phyloP scores from a whole-genome alignment of 2,329 filamentous ascomycete species.

The Graphilbum fragrans region DNA sequence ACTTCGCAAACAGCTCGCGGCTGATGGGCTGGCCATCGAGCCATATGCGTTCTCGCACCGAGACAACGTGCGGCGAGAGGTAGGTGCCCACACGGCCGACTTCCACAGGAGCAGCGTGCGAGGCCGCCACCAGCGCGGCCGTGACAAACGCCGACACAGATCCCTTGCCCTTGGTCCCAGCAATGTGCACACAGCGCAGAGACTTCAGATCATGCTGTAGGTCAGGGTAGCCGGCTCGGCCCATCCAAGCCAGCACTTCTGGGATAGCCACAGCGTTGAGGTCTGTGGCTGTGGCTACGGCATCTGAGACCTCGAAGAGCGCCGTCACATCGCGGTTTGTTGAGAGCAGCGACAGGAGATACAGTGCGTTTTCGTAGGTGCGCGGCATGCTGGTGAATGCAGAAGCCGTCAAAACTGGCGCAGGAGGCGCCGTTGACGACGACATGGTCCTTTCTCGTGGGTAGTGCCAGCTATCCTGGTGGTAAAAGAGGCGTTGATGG shows the following conservation, averaged over 20 bases:
- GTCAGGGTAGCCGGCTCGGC: conserved; percentile 57
- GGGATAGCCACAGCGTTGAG: conserved; percentile 66
- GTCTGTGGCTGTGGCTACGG: conserved; percentile 32
- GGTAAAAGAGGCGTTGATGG: too few species aligned
- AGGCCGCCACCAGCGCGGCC: conserved; percentile 48
- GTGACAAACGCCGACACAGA: conserved; percentile 78
- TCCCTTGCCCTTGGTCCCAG: conserved; percentile 91
- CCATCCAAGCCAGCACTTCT: conserved; percentile 70
- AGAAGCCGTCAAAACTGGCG: not conserved
- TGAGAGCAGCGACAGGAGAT: conserved; percentile 63
- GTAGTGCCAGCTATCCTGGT: not conserved
- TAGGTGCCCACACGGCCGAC: conserved; percentile 55
- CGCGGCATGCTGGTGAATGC: conserved; percentile 17
- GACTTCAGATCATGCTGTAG: conserved; percentile 25
- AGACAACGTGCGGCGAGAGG: conserved; percentile 76
- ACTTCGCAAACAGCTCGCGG: conserved; percentile 56
- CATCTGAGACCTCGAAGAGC: conserved; percentile 31
- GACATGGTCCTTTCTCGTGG: not conserved
- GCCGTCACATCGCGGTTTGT: conserved; percentile 59
- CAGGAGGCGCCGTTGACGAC: not conserved
- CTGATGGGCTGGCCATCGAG: conserved; percentile 62
- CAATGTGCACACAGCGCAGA: conserved; percentile 60
- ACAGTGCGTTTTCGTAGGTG: conserved; percentile 54
- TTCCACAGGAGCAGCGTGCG: not conserved
- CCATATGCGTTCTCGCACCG: conserved; percentile 73